Evolutionary conservation across 352 stramenopile species (phyloP), one percentile per base, ranked within the genome.

Genomic region (Pythium periplocum): DNA sequence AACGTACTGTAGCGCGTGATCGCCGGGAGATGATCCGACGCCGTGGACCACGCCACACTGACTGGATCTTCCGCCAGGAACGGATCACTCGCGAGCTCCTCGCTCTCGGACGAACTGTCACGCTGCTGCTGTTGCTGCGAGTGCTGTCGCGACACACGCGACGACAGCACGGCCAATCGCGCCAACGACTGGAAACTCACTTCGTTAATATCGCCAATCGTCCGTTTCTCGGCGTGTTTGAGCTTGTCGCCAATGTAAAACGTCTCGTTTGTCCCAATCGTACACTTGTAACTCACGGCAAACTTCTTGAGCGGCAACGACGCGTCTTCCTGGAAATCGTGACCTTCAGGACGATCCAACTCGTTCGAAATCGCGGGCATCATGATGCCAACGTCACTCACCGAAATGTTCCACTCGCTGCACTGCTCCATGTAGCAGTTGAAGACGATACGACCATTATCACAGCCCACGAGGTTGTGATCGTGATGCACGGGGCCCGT

Each of bases 381-480:
- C 80, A 95, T 93, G 17, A 95, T 74, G 2, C 83, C 85, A 4
- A 95, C 78, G 47, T 95, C 83, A 52, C 85, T 95, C 42, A 95
- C 83, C 0, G 77, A 89, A 53, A 95, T 95, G 51, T 90, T 92
- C 85, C 85, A 95, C 43, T 93, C 82, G 62, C 75, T 92, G 62
- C 85, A 95, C 55, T 95, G 85, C 53, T 95, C 85, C 85, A 95
- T 95, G 69, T 95, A 95, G 64, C 83, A 93, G 48, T 95, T 95
- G 64, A 95, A 95, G 45, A 95, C 85, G 32, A 95, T 80, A 32
- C 85, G 77, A 38, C 85, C 85, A 54, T 95, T 95, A 33, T 92
- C 81, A 48, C 85, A 95, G 5, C 85, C 85, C 36, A 85, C 69
- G 35, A 95, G 65, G 41, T 95, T 83, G 56, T 95, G 85, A 38